Base-by-base conservation (phyloP, 257 asterid genomes). In the Nicotiana sylvestris region DNA sequence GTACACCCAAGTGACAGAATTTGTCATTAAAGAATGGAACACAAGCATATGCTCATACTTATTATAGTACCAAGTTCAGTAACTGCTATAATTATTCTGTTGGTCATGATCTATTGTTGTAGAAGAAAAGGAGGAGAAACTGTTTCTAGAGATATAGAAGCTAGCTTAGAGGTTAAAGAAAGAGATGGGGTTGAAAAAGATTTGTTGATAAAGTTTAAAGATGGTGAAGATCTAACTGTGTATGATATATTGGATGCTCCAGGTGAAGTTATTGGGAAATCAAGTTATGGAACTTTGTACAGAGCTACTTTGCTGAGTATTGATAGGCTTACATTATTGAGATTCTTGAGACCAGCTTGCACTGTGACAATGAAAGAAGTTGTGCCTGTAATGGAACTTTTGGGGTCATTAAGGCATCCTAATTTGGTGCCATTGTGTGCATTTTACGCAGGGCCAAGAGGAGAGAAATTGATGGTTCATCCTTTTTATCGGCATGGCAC, bases 271-370 rank as follows among this genome's bases (percentile, higher is more conserved):
- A 94, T 94, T 32, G 97, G 97, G 32, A 94, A 94, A 86, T 94
- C 98, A 11, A 85, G 90, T 79, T 93, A 90, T 86, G 98, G 98
- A 77, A 94, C 97, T 32, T 83, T 94, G 85, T 94, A 94, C 70
- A 91, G 87, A 84, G 98, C 97, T 30, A 78, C 70, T 90, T 89
- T 95, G 93, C 83, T 89, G 53, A 80, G 85, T 82, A 85, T 88
- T n/a, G 87, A 92, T 82, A 87, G 92, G 5, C 81, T 91, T 37
- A 85, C 93, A 21, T 85, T 94, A 92, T 89, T 94, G 68, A 85
- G 99, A 60, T 95, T 95, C 89, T 88, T 94, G 85, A 92, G 97
- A 88, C 99, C 99, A 80, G 89, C 98, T 86, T 95, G 96, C 66
- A 92, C 99, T 15, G 84, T 89, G 88, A 88, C 93, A 88, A 65